Base-by-base conservation (phyloP, 331 rosid genomes). In the Cucumis variabilis region DNA sequence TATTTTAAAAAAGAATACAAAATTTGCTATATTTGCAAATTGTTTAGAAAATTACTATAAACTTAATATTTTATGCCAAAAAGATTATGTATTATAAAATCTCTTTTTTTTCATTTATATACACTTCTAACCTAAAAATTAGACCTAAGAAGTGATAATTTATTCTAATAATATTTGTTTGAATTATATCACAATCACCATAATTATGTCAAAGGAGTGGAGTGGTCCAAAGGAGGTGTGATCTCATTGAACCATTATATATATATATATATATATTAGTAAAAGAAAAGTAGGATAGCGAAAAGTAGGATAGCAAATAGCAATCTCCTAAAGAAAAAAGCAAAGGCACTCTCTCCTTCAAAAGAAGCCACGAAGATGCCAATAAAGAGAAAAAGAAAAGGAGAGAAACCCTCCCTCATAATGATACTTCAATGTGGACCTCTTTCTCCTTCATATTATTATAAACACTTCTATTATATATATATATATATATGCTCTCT, bases 341-440 rank as follows among this genome's bases (percentile, higher is more conserved):
- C 48, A 3, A 44, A 30, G 27, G 48, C 10, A 2, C 5, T n/a
- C 28, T 11, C 16, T 72, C 78, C 24, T 72, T 33, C 78, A 72
- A 72, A 72, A 33, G 78, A 72, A 72, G 78, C 78, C 78, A 72
- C 15, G 78, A 30, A 72, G 48, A 37, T 72, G 24, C 23, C 48
- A 72, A 33, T 33, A 72, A 72, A 72, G 78, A 72, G 78, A 19
- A 13, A 71, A 74, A 74, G 55, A 44, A 37, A 74, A 74, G 4
- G 53, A 74, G 28, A 74, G 53, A 41, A 68, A 68, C 71, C 71
- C n/a, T 7, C 48, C 48, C 50, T 1, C 78, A 72, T 41, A 74
- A 74, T 74, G 0, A 74, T 74, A 74, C n/a, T 20, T 41, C 55
- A 74, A 41, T 27, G 80, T 74, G 80, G 80, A 41, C 80, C 55